A percentile compares a stretch with the other conserved stretches of the same genome.
Evolutionary conservation across 108 stramenopile genomes (phyloP).

Genomic region (Skeletonema tropicum): DNA sequence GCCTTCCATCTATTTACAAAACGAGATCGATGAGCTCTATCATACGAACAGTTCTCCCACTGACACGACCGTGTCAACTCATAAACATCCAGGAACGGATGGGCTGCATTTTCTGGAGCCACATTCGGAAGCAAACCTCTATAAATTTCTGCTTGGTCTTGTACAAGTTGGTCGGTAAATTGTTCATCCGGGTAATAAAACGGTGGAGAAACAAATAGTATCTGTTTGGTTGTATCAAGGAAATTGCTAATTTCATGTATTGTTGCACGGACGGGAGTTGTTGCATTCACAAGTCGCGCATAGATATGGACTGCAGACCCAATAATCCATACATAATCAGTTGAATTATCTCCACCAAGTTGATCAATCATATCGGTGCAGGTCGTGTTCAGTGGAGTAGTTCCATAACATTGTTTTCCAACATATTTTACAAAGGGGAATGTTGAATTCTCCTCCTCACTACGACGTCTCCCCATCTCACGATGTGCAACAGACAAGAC

Average conservation of each 20-base stretch:
- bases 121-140: background rate
- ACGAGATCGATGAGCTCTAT: conserved; percentile 9
- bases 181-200: background rate
- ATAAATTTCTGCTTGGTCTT: background rate
- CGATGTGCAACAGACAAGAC: background rate
- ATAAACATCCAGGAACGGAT: conserved; percentile 14
- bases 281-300: background rate
- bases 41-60: conserved; percentile 11
- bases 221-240: background rate
- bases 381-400: background rate
- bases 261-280: background rate
- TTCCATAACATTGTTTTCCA: background rate
- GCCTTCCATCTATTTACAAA: conserved; percentile 15
- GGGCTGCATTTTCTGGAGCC: background rate
- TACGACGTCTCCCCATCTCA: background rate
- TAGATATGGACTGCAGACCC: background rate
- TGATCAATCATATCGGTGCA: background rate
- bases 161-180: background rate
- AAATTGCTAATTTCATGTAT: background rate
- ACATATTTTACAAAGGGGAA: background rate
- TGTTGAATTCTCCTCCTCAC: background rate
- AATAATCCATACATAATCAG: background rate
- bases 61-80: background rate
- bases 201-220: background rate
- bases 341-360: background rate